phyloP scores from a whole-genome alignment of 1,284 basidiomycete genomes.

The Wolfiporia cocos region DNA sequence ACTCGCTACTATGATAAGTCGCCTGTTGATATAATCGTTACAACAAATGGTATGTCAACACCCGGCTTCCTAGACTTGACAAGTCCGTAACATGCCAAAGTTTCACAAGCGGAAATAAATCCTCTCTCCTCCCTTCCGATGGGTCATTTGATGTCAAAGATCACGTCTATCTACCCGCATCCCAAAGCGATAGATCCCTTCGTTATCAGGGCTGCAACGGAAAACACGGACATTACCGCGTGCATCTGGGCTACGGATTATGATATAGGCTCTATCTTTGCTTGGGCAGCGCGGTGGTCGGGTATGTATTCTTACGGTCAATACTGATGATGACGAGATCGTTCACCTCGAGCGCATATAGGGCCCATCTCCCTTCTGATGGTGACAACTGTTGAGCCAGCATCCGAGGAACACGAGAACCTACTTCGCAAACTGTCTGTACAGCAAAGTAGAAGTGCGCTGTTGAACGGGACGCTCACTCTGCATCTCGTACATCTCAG shows the following conservation, averaged over 20 bases:
- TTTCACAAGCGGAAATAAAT: constrained; percentile 5
- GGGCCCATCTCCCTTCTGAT: constrained; percentile 53
- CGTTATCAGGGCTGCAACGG: constrained; percentile 12
- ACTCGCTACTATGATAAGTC: background rate
- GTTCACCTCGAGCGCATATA: constrained; percentile 18
- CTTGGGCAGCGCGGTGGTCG: constrained; percentile 41
- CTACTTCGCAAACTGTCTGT: constrained; percentile 14
- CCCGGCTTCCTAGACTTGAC: background rate
- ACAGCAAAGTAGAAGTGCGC: constrained; percentile 22
- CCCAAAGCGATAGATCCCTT: constrained; percentile 21
- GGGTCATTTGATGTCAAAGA: constrained; percentile 23
- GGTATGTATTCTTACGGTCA: too few relatives aligned
- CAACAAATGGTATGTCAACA: background rate
- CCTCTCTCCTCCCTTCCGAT: constrained; percentile 18
- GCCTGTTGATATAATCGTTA: background rate
- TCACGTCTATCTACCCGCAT: constrained; percentile 20
- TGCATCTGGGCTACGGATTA: constrained; percentile 45
- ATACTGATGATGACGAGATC: background rate
- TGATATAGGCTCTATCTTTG: constrained; percentile 27
- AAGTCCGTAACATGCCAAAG: background rate
- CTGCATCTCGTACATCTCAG: constrained; percentile 44
- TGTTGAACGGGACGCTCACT: constrained; percentile 28
- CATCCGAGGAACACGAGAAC: constrained; percentile 20
- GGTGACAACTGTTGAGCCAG: constrained; percentile 29
- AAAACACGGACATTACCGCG: constrained; percentile 32